phyloP scores from a whole-genome alignment of 306 rosid species.

The Betula pendula region DNA sequence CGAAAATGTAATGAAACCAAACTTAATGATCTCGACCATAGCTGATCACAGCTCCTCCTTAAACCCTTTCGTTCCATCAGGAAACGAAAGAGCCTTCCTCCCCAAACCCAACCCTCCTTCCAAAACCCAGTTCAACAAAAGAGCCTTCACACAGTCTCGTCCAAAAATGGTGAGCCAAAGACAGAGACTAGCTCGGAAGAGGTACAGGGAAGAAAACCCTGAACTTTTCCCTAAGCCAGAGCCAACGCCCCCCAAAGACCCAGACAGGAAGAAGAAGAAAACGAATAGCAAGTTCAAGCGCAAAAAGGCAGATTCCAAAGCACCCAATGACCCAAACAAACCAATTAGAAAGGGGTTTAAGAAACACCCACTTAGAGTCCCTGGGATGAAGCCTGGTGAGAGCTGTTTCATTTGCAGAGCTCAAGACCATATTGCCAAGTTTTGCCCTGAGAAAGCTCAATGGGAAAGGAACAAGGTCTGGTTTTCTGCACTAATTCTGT shows the following conservation, averaged over 20 bases:
- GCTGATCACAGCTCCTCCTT: constrained; percentile 10
- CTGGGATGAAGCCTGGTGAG: constrained; percentile 97
- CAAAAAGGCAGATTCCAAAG: constrained; percentile 37
- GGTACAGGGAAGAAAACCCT: constrained; percentile 51
- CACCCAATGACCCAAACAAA: constrained; percentile 30
- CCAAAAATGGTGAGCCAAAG: constrained; percentile 74
- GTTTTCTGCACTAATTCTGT: too few species aligned
- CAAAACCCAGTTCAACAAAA: constrained; percentile 12
- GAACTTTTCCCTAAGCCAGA: constrained; percentile 49
- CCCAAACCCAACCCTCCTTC: background rate
- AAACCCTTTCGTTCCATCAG: constrained; percentile 4
- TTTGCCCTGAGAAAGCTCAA: constrained; percentile 63
- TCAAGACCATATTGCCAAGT: constrained; percentile 75
- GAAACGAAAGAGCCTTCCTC: background rate
- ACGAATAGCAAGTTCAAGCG: constrained; percentile 43
- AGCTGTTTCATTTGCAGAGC: constrained; percentile 81
- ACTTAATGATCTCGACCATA: background rate
- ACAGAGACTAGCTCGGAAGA: constrained; percentile 73
- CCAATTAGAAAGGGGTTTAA: constrained; percentile 33
- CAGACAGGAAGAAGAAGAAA: constrained; percentile 43
- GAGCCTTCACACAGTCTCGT: background rate
- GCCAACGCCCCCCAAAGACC: constrained; percentile 58
- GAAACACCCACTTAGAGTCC: constrained; percentile 76
- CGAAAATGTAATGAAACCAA: too few species aligned
- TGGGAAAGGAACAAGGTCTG: constrained; percentile 79